Evolutionary conservation across 805 yeast species (phyloP).

Genomic region (Candida khao-thaluensis): DNA sequence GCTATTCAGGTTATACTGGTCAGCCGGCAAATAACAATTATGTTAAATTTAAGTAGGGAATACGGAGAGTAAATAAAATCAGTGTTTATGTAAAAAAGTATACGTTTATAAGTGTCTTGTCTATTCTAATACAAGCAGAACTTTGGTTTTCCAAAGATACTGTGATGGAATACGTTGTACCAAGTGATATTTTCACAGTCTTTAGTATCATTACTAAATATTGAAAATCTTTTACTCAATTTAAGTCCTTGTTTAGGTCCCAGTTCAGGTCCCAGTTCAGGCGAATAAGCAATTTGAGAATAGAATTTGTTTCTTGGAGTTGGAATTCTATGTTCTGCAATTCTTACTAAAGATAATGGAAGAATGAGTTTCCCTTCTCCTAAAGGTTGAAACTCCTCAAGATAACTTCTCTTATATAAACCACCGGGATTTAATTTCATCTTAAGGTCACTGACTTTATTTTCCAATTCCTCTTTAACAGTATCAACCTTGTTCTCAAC

Average conservation of each 20-base stretch:
- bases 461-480: background rate
- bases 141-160: slow-evolving; percentile 49
- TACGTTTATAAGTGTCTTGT: too few relatives aligned
- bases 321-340: slow-evolving; percentile 12
- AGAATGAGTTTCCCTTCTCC: slow-evolving; percentile 16
- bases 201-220: slow-evolving; percentile 19
- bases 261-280: too few relatives aligned
- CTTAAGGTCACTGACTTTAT: background rate
- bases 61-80: background rate
- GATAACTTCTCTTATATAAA: background rate
- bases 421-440: background rate
- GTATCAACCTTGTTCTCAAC: background rate
- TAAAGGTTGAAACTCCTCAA: background rate
- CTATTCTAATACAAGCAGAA: slow-evolving; percentile 23
- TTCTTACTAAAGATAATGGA: slow-evolving; percentile 22
- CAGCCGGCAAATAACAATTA: slow-evolving; percentile 10
- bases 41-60: slow-evolving; percentile 14
- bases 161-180: slow-evolving; percentile 50
- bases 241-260: too few relatives aligned
- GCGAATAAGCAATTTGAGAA: slow-evolving; percentile 17
- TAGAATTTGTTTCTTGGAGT: slow-evolving; percentile 20
- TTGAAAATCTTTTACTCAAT: slow-evolving; percentile 13
- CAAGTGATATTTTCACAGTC: slow-evolving; percentile 52
- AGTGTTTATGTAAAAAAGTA: background rate
- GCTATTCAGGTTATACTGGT: slow-evolving; percentile 10